Percentiles rank a stretch among this genome's conserved stretches.
Evolutionary conservation across 805 yeast genomes (phyloP).

Genomic region (Zygosaccharomyces rouxii): DNA sequence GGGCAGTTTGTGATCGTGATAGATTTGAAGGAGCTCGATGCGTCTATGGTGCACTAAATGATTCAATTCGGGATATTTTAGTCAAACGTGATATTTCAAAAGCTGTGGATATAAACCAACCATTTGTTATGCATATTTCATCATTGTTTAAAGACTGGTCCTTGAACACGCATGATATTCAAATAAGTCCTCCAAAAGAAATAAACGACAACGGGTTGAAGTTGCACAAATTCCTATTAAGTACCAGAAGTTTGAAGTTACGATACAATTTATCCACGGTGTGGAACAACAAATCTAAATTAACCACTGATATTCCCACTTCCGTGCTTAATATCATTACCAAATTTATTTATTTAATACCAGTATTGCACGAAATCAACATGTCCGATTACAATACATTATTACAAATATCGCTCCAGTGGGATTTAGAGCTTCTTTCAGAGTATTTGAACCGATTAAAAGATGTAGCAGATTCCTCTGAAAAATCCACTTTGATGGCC

Average conservation of each 20-base stretch:
- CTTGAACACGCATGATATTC: conserved; percentile 26
- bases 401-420: conserved; percentile 32
- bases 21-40: conserved; percentile 79
- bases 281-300: conserved; percentile 26
- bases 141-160: conserved; percentile 30
- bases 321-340: conserved; percentile 26
- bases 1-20: conserved; percentile 76
- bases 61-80: conserved; percentile 54
- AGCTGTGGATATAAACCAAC: conserved; percentile 61
- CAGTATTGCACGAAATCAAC: conserved; percentile 39
- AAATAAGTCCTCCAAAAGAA: conserved; percentile 15
- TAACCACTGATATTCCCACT: conserved; percentile 18
- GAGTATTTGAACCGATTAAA: conserved; percentile 34
- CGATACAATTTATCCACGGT: conserved; percentile 18
- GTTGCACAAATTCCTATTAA: conserved; percentile 42
- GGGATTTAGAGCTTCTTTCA: conserved; percentile 37
- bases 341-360: conserved; percentile 37
- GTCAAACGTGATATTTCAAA: conserved; percentile 62
- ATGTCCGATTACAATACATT: conserved; percentile 31
- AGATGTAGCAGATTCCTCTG: conserved; percentile 29
- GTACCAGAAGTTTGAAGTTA: conserved; percentile 37
- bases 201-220: conserved; percentile 11
- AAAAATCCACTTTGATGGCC: conserved; percentile 33
- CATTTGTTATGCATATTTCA: conserved; percentile 68
- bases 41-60: conserved; percentile 72